phyloP scores from a whole-genome alignment of 176 grass and related monocot species.

The Carex parvula region DNA sequence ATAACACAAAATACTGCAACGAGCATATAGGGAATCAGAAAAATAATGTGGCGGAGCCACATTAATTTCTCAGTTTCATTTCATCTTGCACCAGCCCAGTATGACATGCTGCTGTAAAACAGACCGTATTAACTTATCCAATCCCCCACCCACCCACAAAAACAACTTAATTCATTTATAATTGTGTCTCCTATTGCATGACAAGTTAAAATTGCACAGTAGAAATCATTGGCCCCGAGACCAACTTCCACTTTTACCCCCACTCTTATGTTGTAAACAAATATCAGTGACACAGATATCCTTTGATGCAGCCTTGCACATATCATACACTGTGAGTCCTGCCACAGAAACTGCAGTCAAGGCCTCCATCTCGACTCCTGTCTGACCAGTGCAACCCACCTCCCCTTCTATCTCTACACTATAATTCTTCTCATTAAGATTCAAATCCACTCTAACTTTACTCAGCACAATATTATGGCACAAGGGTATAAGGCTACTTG shows the following conservation, averaged over 20 bases:
- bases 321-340: slow-evolving; percentile 84
- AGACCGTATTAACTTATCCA: neutral
- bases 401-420: slow-evolving; percentile 86
- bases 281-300: slow-evolving; percentile 79
- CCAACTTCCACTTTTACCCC: slow-evolving; percentile 85
- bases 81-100: neutral
- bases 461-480: slow-evolving; percentile 82
- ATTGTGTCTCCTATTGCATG: neutral
- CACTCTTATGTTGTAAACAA: slow-evolving; percentile 64
- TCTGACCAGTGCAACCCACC: slow-evolving; percentile 54
- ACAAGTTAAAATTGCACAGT: neutral
- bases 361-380: slow-evolving; percentile 95
- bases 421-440: slow-evolving; percentile 70
- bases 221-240: slow-evolving; percentile 42
- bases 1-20: no score
- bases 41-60: no score
- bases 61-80: neutral
- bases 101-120: neutral
- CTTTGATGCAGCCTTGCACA: slow-evolving; percentile 95
- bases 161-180: neutral
- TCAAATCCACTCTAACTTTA: slow-evolving; percentile 80
- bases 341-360: slow-evolving; percentile 79
- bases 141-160: neutral
- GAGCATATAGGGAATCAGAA: no score
- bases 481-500: slow-evolving; percentile 71